Evolutionary conservation across 2,329 filamentous ascomycete species (phyloP), one percentile per base, ranked within the genome.

Genomic region (Stenocarpella maydis): DNA sequence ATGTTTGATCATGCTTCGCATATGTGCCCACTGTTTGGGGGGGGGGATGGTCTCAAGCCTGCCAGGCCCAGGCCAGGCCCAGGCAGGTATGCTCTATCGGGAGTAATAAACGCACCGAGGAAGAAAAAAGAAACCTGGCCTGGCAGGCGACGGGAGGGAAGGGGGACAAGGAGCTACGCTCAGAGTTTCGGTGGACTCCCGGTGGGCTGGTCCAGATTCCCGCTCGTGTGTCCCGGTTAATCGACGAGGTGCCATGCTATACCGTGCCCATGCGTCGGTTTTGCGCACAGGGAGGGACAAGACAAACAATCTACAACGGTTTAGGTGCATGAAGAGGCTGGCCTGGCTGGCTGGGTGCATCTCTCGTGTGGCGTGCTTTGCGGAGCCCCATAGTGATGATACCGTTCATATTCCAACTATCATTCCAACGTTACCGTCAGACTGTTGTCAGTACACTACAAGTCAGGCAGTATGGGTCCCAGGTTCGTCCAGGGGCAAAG

Each of bases 141-240:
- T 21, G 34, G n/a, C 24, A 15, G 41, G 19, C 8, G 14, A 43
- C 3, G 24, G n/a, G 24, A 14, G 26, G 50, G 5, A 8, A 17
- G 47, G 26, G 41, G 58, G 8, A 1, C 24, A 15, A 3, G 6
- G 28, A 63, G 43, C 58, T 28, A 63, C 58, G 58, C 43, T 63
- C 58, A 63, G 41, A 37, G 58, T 63, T 63, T 47, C 12, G 58
- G 41, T 34, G 28, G 41, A 21, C 26, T 45, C 39, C 24, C 28
- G 43, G 28, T 49, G 58, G 58, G 28, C 58, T 63, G 58, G 58
- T 63, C 58, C 43, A 63, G 58, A 63, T 49, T 26, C 43, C n/a
- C 19, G 58, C 34, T 47, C 19, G 10, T 45, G 24, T 34, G 31
- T 31, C 41, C 55, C 15, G 10, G 28, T 43, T n/a, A 17, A 21